Evolutionary conservation across 805 yeast species (phyloP).

Genomic region (Alloascoidea hylecoeti): DNA sequence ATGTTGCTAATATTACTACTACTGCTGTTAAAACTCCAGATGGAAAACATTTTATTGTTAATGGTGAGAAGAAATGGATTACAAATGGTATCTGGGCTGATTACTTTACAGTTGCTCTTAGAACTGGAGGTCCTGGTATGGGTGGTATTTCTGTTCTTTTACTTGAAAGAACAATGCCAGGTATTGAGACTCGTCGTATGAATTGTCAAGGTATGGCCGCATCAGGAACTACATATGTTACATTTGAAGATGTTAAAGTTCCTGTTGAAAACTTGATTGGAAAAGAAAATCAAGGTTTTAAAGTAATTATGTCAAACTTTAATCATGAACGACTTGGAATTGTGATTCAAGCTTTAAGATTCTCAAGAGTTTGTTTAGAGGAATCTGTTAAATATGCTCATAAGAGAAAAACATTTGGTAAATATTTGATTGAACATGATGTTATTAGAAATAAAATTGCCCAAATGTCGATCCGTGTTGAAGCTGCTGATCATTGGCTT

Average conservation of each 20-base stretch:
- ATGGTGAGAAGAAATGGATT: constrained; percentile 30
- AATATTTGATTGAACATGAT: constrained; percentile 22
- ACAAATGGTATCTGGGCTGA: constrained; percentile 27
- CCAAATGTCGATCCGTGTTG: constrained; percentile 23
- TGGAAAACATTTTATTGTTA: constrained; percentile 23
- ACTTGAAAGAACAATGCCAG: constrained; percentile 21
- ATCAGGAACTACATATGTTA: constrained; percentile 15
- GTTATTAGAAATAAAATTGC: constrained; percentile 27
- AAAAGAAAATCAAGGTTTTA: constrained; percentile 24
- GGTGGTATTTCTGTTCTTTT: constrained; percentile 22
- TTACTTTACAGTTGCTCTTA: constrained; percentile 27
- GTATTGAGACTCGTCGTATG: constrained; percentile 21
- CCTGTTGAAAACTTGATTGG: constrained; percentile 25
- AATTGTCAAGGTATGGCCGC: constrained; percentile 22
- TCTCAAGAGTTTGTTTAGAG: constrained; percentile 21
- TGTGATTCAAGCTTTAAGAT: constrained; percentile 22
- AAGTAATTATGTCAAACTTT: constrained; percentile 25
- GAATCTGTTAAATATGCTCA: constrained; percentile 24
- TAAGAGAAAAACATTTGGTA: constrained; percentile 25
- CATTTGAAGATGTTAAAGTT: constrained; percentile 27
- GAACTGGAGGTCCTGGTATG: constrained; percentile 25
- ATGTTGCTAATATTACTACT: constrained; percentile 24
- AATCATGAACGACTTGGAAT: constrained; percentile 27
- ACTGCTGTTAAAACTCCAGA: constrained; percentile 21
- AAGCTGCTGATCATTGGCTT: constrained; percentile 24